Percentiles rank a stretch among this genome's conserved stretches.
phyloP scores from a whole-genome alignment of 345 rosid genomes.

The Trapa bicornis region DNA sequence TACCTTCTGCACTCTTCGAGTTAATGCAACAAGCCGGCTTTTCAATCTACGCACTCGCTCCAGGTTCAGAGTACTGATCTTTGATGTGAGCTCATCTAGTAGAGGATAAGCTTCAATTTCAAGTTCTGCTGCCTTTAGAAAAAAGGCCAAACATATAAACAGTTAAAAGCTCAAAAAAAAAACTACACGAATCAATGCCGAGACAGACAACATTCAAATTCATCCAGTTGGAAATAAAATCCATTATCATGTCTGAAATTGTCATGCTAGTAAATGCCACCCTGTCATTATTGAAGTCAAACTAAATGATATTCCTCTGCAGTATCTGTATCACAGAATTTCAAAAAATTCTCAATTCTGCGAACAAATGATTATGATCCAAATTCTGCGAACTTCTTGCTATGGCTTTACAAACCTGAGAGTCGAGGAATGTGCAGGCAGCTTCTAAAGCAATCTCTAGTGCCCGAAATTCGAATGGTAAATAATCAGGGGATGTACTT shows the following conservation, averaged over 20 bases:
- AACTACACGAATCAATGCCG: neutral
- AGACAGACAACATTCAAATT: neutral
- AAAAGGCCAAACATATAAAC: neutral
- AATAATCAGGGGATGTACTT: slow-evolving; percentile 73
- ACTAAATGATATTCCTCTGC: neutral
- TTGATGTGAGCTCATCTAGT: slow-evolving; percentile 87
- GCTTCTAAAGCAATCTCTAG: slow-evolving; percentile 94
- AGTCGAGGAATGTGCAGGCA: slow-evolving; percentile 96
- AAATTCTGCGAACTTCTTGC: neutral
- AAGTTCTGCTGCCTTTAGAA: slow-evolving; percentile 85
- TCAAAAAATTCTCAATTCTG: neutral
- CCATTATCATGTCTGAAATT: neutral
- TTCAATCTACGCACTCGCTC: slow-evolving; percentile 92
- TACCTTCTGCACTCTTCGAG: slow-evolving; percentile 97
- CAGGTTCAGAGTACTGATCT: slow-evolving; percentile 93
- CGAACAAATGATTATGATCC: neutral
- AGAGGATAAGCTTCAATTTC: slow-evolving; percentile 99
- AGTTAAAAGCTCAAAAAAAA: neutral
- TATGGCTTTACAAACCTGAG: slow-evolving; percentile 54
- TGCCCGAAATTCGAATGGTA: slow-evolving; percentile 96
- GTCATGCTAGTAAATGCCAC: too few species aligned
- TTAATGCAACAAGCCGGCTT: slow-evolving; percentile 91
- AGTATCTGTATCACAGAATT: neutral
- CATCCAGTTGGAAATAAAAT: neutral
- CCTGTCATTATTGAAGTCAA: too few species aligned